Conservation (phyloP, 139 green algal genomes). For the Chlamydomonas sp. region DNA sequence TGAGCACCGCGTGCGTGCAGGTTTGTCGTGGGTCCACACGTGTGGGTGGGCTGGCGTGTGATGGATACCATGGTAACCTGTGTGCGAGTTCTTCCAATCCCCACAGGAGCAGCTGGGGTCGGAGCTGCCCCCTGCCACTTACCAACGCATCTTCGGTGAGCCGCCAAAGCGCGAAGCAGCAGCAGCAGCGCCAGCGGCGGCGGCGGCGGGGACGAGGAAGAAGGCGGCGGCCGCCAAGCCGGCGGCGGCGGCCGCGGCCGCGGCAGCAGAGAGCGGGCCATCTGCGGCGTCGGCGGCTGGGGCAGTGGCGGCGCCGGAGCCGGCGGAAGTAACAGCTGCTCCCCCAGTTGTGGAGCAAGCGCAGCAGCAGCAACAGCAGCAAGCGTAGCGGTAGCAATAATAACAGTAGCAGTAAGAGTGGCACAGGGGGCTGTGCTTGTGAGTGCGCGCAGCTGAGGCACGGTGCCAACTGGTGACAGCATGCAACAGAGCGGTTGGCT, state of each 20-base stretch:
- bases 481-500: too few relatives aligned
- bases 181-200: neutral
- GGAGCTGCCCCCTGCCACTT: constrained; percentile 10
- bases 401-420: too few relatives aligned
- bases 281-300: neutral
- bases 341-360: too few relatives aligned
- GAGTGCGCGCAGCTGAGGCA: too few relatives aligned
- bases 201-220: neutral
- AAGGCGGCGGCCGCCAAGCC: neutral
- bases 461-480: too few relatives aligned
- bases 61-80: neutral
- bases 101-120: constrained; percentile 22
- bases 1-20: neutral
- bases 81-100: neutral
- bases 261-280: neutral
- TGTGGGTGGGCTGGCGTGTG: neutral
- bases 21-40: neutral
- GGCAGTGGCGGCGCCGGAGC: neutral
- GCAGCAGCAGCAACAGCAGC: too few relatives aligned
- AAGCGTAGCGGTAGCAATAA: too few relatives aligned
- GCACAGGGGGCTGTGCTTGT: too few relatives aligned
- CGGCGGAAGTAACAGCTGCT: neutral
- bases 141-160: constrained; percentile 24
- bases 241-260: neutral
- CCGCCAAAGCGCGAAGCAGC: neutral